phyloP scores from a whole-genome alignment of 75 land plant species.

The Cunninghamia lanceolata region DNA sequence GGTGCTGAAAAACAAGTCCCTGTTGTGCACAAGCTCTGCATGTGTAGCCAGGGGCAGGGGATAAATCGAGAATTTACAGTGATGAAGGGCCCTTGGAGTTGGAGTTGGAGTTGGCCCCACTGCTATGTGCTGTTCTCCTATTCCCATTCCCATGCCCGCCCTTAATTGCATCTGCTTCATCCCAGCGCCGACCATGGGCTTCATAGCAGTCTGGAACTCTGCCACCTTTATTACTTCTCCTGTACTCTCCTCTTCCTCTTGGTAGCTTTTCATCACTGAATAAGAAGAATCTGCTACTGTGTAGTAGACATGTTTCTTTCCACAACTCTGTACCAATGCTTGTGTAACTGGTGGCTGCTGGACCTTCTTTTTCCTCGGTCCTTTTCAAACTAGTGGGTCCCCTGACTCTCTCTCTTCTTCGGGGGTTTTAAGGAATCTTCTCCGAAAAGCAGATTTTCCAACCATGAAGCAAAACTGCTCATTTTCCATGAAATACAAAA shows the following conservation, averaged over 20 bases:
- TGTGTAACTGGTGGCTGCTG: not conserved
- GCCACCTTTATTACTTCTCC: not conserved
- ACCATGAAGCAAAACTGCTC: not conserved
- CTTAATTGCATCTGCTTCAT: not conserved
- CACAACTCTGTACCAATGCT: not conserved
- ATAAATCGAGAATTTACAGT: constrained; percentile 6
- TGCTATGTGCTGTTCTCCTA: not conserved
- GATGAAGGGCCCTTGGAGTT: not conserved
- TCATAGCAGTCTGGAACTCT: not conserved
- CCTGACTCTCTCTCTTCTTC: not conserved
- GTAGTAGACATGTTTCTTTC: not conserved
- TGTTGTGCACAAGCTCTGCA: constrained; percentile 23
- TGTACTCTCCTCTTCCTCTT: not conserved
- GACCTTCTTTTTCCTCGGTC: too few relatives aligned
- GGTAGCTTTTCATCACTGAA: not conserved
- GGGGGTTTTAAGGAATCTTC: constrained; percentile 10
- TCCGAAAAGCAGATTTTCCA: not conserved
- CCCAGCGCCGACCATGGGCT: not conserved
- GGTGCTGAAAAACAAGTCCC: constrained; percentile 35
- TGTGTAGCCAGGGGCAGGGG: constrained; percentile 39
- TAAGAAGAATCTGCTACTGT: not conserved
- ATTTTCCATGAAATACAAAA: too few relatives aligned
- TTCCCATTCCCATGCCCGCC: too few relatives aligned
- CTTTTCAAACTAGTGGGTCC: constrained; percentile 3
- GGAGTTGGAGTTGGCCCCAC: not conserved